Evolutionary conservation across 352 stramenopile species (phyloP), one percentile per base, ranked within the genome.

Genomic region (Globisporangium cylindrosporum): DNA sequence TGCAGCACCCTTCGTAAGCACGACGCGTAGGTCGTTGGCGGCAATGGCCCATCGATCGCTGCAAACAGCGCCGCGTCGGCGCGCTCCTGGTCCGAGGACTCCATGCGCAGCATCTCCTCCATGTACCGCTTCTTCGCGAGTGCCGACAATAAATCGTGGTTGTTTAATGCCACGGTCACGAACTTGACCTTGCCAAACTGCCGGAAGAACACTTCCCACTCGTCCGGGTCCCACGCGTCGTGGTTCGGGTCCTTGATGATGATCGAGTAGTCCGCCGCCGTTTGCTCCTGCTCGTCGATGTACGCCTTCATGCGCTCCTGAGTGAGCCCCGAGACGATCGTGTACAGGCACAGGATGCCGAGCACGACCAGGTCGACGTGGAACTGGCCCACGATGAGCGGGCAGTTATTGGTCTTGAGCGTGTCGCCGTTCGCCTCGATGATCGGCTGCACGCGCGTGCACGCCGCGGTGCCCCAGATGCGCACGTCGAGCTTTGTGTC

Each of bases 121-220:
- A 89, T 86, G 64, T 86, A 91, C 1, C 82, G 70, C 66, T 87
- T 89, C 64, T 79, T 80, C 27, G 82, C 75, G 18, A 94, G 67
- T 8, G 80, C 79, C 48, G 78, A 81, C 10, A 92, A 67, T 64
- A 94, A 66, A 56, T 56, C 62, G 43, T 88, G 56, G 64, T 94
- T 94, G 54, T 89, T 66, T 10, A 89, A 75, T 5, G 81, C 71
- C 7, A 92, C 80, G 1, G 86, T 92, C 8, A 93, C 79, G 62
- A 89, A 91, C 59, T 85, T 84, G 64, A 94, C 83, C 4, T 60
- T 43, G 2, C 88, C 88, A 58, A 93, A 94, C 68, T 89, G 80
- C 20, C 48, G 54, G 59, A 92, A 93, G 70, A 90, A 94, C 20
- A 62, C 53, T 24, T 82, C 46, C 84, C 84, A 94, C 72, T 92